Percentiles rank a stretch among this genome's conserved stretches.
phyloP scores from a whole-genome alignment of 106 monocot genomes.

The Iris macrosiphon region DNA sequence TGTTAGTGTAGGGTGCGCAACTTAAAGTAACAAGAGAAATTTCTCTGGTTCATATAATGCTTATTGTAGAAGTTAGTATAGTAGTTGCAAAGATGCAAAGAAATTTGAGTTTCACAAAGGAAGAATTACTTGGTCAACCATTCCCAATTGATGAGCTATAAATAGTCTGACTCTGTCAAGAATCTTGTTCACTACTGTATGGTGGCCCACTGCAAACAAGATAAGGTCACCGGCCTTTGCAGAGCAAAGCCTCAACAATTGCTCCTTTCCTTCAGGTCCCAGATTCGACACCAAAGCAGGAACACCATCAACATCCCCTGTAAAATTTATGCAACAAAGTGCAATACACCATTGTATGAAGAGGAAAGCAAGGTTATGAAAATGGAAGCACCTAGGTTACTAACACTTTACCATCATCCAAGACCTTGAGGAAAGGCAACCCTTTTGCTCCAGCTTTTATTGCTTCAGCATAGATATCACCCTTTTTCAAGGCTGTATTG shows the following conservation, averaged over 20 bases:
- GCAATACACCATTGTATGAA: slow-evolving; percentile 6
- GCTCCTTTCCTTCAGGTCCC: slow-evolving; percentile 31
- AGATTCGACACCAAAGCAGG: slow-evolving; percentile 68
- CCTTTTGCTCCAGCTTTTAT: slow-evolving; percentile 95
- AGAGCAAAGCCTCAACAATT: slow-evolving; percentile 40
- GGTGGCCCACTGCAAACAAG: slow-evolving; percentile 83
- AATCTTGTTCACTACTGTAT: slow-evolving; percentile 57
- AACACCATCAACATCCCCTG: slow-evolving; percentile 81
- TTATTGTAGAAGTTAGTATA: too few relatives aligned
- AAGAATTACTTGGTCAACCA: slow-evolving; percentile 61
- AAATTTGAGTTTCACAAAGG: neutral
- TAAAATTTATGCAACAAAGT: slow-evolving; percentile 17
- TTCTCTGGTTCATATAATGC: too few relatives aligned
- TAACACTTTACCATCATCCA: slow-evolving; percentile 60
- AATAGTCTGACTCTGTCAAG: slow-evolving; percentile 79
- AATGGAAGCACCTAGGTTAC: slow-evolving; percentile 1
- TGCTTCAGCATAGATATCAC: slow-evolving; percentile 82
- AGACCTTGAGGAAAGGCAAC: slow-evolving; percentile 89
- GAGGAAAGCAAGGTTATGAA: neutral
- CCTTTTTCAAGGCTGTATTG: slow-evolving; percentile 89
- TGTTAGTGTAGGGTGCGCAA: too few relatives aligned
- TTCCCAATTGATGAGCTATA: slow-evolving; percentile 56
- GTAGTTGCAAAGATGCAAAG: neutral
- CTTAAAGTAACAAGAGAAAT: too few relatives aligned
- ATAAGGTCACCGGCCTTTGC: slow-evolving; percentile 80